These are phyloP conservation scores for Irpex sp. DNA, from an alignment of 1,284 basidiomycete genomes.

Conservation along the genomic window DNA sequence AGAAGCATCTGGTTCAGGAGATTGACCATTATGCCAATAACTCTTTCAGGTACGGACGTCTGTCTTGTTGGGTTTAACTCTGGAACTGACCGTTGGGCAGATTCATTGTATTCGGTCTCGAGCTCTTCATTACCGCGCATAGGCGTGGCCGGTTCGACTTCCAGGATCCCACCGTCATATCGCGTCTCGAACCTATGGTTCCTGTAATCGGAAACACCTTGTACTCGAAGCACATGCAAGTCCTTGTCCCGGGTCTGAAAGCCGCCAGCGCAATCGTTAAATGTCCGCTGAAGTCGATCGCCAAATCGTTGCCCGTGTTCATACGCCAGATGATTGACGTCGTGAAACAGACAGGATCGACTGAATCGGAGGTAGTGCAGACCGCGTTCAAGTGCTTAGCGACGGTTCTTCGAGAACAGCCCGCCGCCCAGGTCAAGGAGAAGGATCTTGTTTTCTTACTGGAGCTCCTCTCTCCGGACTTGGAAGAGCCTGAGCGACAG, in stretches of 20 bases:
- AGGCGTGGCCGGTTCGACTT: constrained; percentile 87
- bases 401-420: constrained; percentile 82
- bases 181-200: constrained; percentile 86
- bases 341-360: constrained; percentile 81
- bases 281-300: constrained; percentile 79
- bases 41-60: constrained; percentile 62
- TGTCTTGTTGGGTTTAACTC: not conserved
- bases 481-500: constrained; percentile 94
- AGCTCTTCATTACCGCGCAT: constrained; percentile 88
- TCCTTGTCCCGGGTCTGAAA: constrained; percentile 81
- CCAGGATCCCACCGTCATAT: constrained; percentile 65
- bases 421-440: constrained; percentile 80
- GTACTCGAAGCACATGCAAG: constrained; percentile 79
- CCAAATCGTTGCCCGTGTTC: constrained; percentile 80
- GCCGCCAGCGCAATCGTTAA: constrained; percentile 81
- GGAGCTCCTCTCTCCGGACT: constrained; percentile 82
- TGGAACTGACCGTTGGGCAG: constrained; percentile 36
- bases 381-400: constrained; percentile 87
- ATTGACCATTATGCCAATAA: constrained; percentile 80
- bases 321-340: constrained; percentile 86
- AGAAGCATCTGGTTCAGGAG: constrained; percentile 57
- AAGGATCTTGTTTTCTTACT: constrained; percentile 87
- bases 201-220: constrained; percentile 89
- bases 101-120: constrained; percentile 91
- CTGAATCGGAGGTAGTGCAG: constrained; percentile 90